Percentiles rank a stretch among this genome's conserved stretches.
Conservation (phyloP, 2,329 filamentous ascomycete species). For the Hymenoscyphus fraxineus region DNA sequence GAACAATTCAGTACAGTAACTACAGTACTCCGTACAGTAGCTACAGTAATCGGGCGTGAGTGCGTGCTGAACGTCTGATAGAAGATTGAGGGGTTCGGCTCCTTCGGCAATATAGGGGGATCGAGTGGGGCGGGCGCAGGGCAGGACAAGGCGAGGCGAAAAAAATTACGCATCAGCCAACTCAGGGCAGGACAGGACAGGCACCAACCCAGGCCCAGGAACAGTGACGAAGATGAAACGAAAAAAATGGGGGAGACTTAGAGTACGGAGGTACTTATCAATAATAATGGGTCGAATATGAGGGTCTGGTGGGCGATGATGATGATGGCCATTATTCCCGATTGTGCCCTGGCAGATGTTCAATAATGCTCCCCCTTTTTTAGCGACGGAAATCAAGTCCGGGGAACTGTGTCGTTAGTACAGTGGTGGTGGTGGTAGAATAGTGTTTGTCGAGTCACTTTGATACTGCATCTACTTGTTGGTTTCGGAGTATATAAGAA, state of each 20-base stretch:
- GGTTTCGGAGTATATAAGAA: too few species aligned
- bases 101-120: not conserved
- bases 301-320: not conserved
- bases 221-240: not conserved
- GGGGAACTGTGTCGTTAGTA: not conserved
- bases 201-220: slow-evolving; percentile 1
- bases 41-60: not conserved
- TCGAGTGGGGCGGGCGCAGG: not conserved
- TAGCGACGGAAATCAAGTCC: not conserved
- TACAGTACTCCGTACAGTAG: not conserved
- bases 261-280: too few species aligned
- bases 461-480: not conserved
- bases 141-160: not conserved
- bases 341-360: not conserved
- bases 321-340: not conserved
- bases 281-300: not conserved
- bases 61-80: not conserved
- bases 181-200: not conserved
- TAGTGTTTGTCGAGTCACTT: not conserved
- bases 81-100: not conserved
- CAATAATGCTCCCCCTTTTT: not conserved
- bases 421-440: not conserved
- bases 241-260: not conserved
- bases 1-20: not conserved
- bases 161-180: not conserved